phyloP scores from a whole-genome alignment of 768 basidiomycete species.

The Artomyces pyxidatus region DNA sequence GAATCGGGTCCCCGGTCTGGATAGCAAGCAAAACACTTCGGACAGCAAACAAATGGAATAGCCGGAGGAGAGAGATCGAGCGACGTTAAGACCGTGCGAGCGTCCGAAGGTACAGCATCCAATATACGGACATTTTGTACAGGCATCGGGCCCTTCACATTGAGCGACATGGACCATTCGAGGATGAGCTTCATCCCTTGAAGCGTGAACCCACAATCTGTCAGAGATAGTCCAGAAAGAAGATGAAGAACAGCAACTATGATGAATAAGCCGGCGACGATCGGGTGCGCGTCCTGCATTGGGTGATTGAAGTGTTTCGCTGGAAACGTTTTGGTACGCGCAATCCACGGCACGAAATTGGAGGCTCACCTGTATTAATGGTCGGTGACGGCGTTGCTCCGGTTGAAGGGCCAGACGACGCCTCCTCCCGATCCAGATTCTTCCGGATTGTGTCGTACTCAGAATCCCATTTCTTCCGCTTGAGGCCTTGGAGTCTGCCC shows the following conservation, averaged over 20 bases:
- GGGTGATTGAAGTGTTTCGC: too few relatives aligned
- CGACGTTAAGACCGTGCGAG: not conserved
- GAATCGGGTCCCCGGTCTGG: not conserved
- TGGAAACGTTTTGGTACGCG: too few relatives aligned
- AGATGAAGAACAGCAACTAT: not conserved
- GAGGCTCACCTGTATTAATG: too few relatives aligned
- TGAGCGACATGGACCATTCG: not conserved
- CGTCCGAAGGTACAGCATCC: not conserved
- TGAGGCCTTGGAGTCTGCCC: too few relatives aligned
- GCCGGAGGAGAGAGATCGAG: not conserved
- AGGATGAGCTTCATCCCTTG: not conserved
- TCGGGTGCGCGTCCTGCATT: not conserved
- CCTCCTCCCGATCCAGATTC: too few relatives aligned
- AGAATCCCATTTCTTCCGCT: too few relatives aligned
- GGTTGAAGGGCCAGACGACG: too few relatives aligned
- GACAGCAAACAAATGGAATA: constrained; percentile 1
- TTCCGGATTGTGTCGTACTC: too few relatives aligned
- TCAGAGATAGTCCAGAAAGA: not conserved
- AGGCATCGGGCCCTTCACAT: not conserved
- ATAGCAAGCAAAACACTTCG: constrained; percentile 5
- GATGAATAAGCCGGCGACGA: not conserved
- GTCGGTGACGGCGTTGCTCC: too few relatives aligned
- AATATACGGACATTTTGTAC: too few relatives aligned
- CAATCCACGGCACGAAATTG: too few relatives aligned
- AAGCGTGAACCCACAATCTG: not conserved